Conservation (phyloP, 257 asterid species). For the Lithospermum erythrorhizon region DNA sequence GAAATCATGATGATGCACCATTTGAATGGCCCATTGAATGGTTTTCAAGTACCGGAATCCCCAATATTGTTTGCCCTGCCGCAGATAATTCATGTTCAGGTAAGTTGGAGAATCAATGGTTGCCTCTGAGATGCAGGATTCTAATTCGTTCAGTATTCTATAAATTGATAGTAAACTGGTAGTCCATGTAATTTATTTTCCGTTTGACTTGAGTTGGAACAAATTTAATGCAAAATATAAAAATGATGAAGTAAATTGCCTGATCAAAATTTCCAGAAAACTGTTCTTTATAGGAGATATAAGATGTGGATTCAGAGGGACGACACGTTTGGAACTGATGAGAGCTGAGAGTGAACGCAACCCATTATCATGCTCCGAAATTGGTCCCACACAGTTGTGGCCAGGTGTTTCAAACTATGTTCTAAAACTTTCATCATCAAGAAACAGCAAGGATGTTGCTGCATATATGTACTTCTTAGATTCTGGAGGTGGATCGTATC, state of each 20-base stretch:
- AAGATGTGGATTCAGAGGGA: slow-evolving; percentile 65
- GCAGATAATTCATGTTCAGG: slow-evolving; percentile 25
- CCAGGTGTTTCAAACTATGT: slow-evolving; percentile 81
- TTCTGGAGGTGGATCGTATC: slow-evolving; percentile 95
- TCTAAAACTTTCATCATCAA: slow-evolving; percentile 37
- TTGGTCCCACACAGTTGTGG: slow-evolving; percentile 58
- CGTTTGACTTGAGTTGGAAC: too few relatives aligned
- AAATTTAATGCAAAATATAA: too few relatives aligned
- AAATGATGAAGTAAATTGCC: too few relatives aligned
- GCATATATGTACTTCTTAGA: slow-evolving; percentile 71
- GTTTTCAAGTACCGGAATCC: slow-evolving; percentile 69
- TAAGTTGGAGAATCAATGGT: slow-evolving; percentile 5
- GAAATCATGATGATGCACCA: slow-evolving; percentile 85
- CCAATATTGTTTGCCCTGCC: slow-evolving; percentile 35
- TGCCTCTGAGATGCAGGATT: background rate
- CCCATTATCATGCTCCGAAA: slow-evolving; percentile 33
- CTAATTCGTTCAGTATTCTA: background rate
- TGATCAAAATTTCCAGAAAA: background rate
- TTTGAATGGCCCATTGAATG: slow-evolving; percentile 92
- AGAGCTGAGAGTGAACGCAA: slow-evolving; percentile 33
- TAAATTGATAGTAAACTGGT: background rate
- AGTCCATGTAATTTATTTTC: too few relatives aligned
- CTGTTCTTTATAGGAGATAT: slow-evolving; percentile 17
- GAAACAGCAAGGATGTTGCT: slow-evolving; percentile 24
- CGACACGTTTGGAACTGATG: slow-evolving; percentile 62